Conservation (phyloP, 2,329 filamentous ascomycete genomes). For the Corinectria fuckeliana region DNA sequence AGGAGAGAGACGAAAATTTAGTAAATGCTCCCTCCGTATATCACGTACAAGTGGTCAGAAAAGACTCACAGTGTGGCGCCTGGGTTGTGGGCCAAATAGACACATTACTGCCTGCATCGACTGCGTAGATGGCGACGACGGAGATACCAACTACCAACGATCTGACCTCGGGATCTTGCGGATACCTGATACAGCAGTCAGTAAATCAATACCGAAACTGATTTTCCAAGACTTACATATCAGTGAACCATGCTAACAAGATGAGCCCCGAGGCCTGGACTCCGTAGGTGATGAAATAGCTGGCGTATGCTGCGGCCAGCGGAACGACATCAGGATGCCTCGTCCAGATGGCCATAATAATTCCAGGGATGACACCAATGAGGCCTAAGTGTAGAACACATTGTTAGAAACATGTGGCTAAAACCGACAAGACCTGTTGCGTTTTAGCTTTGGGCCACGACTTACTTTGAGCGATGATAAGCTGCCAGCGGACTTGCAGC, state of each 20-base stretch:
- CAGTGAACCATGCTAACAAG: conserved; percentile 59
- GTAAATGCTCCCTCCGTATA: too few species aligned
- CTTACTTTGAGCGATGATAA: conserved; percentile 54
- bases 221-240: conserved; percentile 41
- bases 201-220: too few species aligned
- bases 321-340: conserved; percentile 49
- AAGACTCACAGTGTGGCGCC: conserved; percentile 15
- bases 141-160: conserved; percentile 18
- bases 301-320: conserved; percentile 55
- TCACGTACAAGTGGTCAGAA: too few species aligned
- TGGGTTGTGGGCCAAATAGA: conserved; percentile 13
- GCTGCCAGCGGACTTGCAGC: conserved; percentile 55
- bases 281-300: conserved; percentile 56
- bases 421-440: neutral
- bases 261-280: conserved; percentile 56
- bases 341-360: conserved; percentile 63
- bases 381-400: conserved; percentile 29
- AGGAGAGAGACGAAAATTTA: neutral
- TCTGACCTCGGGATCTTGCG: conserved; percentile 18
- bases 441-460: neutral
- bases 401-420: neutral
- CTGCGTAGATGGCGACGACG: conserved; percentile 21
- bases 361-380: conserved; percentile 55
- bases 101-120: conserved; percentile 14
- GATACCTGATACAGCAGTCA: neutral